Base-by-base conservation (phyloP, 2,329 filamentous ascomycete genomes). In the Neofusicoccum kwambonambiense region DNA sequence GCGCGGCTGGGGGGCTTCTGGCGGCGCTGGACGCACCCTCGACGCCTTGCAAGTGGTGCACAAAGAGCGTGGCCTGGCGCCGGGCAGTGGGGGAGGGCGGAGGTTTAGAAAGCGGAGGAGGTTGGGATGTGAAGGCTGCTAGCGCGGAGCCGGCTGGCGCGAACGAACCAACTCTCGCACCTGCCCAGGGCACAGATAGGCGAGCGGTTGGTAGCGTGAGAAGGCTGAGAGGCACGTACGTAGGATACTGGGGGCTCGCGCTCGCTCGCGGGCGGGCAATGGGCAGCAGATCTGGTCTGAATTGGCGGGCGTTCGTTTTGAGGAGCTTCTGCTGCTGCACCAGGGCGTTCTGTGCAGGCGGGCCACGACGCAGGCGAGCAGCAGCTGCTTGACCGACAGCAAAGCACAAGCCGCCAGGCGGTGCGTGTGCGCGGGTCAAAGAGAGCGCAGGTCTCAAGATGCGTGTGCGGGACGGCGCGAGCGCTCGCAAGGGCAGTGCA, bases 51-150 rank as follows among this genome's bases (percentile, higher is more conserved):
- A 44, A 42, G n/a, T 60, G 41, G 56, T 60, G 56, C 56, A 60
- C 56, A 60, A 45, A 72, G 71, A 71, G 73, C 73, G 56, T 60
- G 56, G 56, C 56, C 56, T 45, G 56, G 56, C 56, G 56, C 56
- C 56, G 56, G 73, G 72, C 72, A 71, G 74, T 73, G 72, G 75
- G 73, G 73, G 62, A 64, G 62, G 66, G 64, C 49, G 66, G 67
- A 64, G 63, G 64, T 68, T 68, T 68, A 68, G 66, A 66, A 74
- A 71, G 75, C 72, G 73, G 73, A 75, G 75, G 76, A 76, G 76
- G 76, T 78, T 78, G 76, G 76, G 76, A 77, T 70, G 71, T 69
- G 68, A 68, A 69, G 71, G 68, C 69, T 71, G 73, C 76, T 77
- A 77, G 75, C 69, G 72, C 70, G 41, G 62, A 37, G 37, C 62